phyloP scores from a whole-genome alignment of 768 basidiomycete species.

The Leccinellum albellum region DNA sequence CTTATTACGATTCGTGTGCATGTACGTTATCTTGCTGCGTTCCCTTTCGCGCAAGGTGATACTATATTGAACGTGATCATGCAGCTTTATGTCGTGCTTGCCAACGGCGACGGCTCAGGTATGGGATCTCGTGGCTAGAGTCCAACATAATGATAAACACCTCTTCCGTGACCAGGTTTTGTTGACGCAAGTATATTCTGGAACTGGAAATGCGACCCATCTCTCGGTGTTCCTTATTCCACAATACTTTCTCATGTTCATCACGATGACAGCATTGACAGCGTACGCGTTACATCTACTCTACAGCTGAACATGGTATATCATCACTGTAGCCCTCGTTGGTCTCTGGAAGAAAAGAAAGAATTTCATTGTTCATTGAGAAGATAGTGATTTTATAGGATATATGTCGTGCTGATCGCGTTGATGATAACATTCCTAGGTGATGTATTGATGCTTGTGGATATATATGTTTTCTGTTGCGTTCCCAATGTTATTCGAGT shows the following conservation, averaged over 20 bases:
- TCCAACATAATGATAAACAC: not conserved
- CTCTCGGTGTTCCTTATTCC: slow-evolving; percentile 62
- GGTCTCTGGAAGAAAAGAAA: not conserved
- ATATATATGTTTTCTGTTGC: not conserved
- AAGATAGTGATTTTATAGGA: too few relatives aligned
- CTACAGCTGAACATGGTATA: slow-evolving; percentile 24
- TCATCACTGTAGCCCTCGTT: too few relatives aligned
- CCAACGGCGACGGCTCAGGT: slow-evolving; percentile 63
- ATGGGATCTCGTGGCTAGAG: not conserved
- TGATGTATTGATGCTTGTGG: not conserved
- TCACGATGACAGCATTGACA: slow-evolving; percentile 36
- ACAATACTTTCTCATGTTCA: slow-evolving; percentile 42
- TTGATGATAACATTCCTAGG: not conserved
- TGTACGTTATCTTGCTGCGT: slow-evolving; percentile 40
- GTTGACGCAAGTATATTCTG: slow-evolving; percentile 64
- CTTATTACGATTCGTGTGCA: slow-evolving; percentile 63
- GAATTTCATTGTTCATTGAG: not conserved
- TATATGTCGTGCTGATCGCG: not conserved
- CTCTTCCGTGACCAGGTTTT: slow-evolving; percentile 40
- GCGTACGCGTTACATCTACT: slow-evolving; percentile 36
- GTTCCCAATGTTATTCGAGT: not conserved
- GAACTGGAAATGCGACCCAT: slow-evolving; percentile 60
- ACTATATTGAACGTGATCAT: not conserved
- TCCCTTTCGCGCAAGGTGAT: not conserved
- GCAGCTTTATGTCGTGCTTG: slow-evolving; percentile 55